A percentile compares a stretch with the other conserved stretches of the same genome.
These are phyloP conservation scores for Yarrowia deformans DNA, from an alignment of 805 yeast species.

Conservation along the genomic window DNA sequence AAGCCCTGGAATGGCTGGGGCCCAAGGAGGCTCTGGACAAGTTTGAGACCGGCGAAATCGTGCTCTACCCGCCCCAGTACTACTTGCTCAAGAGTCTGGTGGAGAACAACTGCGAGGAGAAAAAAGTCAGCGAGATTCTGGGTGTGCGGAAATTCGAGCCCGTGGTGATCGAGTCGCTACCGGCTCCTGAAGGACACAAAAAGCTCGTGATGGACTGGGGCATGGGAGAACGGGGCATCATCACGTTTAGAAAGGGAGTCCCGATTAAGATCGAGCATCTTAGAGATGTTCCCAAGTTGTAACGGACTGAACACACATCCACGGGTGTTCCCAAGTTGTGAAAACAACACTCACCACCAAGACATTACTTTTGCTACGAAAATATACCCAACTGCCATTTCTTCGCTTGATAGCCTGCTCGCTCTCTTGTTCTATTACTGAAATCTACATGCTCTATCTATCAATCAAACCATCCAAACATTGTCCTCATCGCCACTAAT, in stretches of 20 bases:
- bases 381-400: too few species aligned
- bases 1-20: slow-evolving; percentile 46
- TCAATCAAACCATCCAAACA: slow-evolving; percentile 13
- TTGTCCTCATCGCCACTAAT: slow-evolving; percentile 18
- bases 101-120: slow-evolving; percentile 30
- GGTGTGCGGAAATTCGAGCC: slow-evolving; percentile 44
- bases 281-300: slow-evolving; percentile 8
- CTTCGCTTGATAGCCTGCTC: too few species aligned
- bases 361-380: too few species aligned
- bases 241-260: slow-evolving; percentile 39
- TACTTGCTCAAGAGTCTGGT: slow-evolving; percentile 44
- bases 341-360: too few species aligned
- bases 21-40: slow-evolving; percentile 44
- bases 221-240: slow-evolving; percentile 43
- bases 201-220: slow-evolving; percentile 46
- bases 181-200: slow-evolving; percentile 39
- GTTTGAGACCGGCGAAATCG: slow-evolving; percentile 43
- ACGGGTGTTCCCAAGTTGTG: too few species aligned
- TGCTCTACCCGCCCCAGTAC: slow-evolving; percentile 49
- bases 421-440: too few species aligned
- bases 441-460: slow-evolving; percentile 21
- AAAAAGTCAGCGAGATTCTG: slow-evolving; percentile 40
- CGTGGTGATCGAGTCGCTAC: slow-evolving; percentile 38
- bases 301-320: not conserved
- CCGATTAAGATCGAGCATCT: slow-evolving; percentile 34